Evolutionary conservation across 352 stramenopile species (phyloP).

Genomic region (Aphanomyces invadans): DNA sequence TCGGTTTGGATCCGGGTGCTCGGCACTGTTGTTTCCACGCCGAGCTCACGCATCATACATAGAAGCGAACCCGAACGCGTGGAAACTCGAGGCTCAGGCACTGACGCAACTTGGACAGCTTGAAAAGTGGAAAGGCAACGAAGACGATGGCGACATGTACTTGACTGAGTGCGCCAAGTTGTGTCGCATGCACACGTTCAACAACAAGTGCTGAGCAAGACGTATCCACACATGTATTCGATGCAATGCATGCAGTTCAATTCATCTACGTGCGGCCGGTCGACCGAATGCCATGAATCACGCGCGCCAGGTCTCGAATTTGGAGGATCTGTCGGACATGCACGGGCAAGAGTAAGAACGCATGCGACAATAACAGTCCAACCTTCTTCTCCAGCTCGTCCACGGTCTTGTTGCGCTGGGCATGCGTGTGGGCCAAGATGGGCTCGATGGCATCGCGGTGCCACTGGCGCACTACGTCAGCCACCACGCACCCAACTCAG

Average conservation of each 20-base stretch:
- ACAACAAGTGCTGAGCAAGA: slow-evolving; percentile 5
- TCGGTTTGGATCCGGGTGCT: slow-evolving; percentile 15
- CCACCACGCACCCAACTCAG: not conserved
- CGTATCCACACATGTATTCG: too few relatives aligned
- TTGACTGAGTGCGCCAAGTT: slow-evolving; percentile 47
- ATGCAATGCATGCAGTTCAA: too few relatives aligned
- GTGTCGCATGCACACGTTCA: slow-evolving; percentile 48
- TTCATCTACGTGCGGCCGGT: not conserved
- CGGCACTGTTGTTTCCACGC: too few relatives aligned
- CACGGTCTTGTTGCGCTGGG: slow-evolving; percentile 2
- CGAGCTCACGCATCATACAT: too few relatives aligned
- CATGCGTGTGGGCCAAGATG: not conserved
- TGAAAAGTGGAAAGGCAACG: slow-evolving; percentile 60
- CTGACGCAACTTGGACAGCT: slow-evolving; percentile 64
- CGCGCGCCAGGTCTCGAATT: slow-evolving; percentile 1
- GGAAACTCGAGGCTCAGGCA: slow-evolving; percentile 54
- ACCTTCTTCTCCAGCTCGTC: slow-evolving; percentile 23
- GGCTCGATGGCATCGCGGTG: not conserved
- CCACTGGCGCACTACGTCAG: slow-evolving; percentile 24
- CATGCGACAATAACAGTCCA: not conserved
- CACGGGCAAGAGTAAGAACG: too few relatives aligned
- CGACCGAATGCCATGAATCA: not conserved
- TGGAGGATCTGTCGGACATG: slow-evolving; percentile 4
- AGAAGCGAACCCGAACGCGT: slow-evolving; percentile 32
- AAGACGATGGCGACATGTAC: slow-evolving; percentile 39